Conservation (phyloP, 305 asterid genomes). For the Fraxinus paxiana region DNA sequence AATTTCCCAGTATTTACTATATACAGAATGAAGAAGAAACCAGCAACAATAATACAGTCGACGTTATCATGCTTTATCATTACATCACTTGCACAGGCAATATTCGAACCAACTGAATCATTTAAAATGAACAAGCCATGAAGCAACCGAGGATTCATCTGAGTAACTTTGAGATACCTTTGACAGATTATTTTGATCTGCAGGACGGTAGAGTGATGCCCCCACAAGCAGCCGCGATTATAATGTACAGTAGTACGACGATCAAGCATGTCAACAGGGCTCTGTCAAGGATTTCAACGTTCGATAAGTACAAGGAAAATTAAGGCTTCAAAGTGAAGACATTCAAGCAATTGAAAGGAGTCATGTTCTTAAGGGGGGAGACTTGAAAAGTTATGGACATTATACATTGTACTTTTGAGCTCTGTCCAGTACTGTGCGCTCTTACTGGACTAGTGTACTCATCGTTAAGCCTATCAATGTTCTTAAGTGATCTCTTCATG, state of each 20-base stretch:
- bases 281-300: slow-evolving; percentile 29
- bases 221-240: slow-evolving; percentile 45
- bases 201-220: slow-evolving; percentile 58
- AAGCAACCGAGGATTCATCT: slow-evolving; percentile 14
- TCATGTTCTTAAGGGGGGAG: neutral
- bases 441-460: neutral
- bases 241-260: slow-evolving; percentile 39
- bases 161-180: slow-evolving; percentile 13
- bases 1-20: slow-evolving; percentile 1
- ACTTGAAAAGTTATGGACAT: neutral
- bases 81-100: slow-evolving; percentile 22
- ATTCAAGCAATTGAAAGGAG: neutral
- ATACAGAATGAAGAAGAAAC: slow-evolving; percentile 8
- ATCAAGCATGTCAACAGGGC: slow-evolving; percentile 43
- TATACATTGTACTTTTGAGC: neutral
- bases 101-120: neutral
- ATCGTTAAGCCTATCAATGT: neutral
- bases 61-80: slow-evolving; percentile 22
- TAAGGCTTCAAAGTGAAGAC: neutral
- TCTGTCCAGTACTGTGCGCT: neutral
- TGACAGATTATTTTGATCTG: slow-evolving; percentile 38
- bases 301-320: neutral
- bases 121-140: neutral
- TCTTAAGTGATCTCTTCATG: neutral
- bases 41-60: slow-evolving; percentile 13